Conservation (phyloP, 441 rosid species). For the Hura crepitans region DNA sequence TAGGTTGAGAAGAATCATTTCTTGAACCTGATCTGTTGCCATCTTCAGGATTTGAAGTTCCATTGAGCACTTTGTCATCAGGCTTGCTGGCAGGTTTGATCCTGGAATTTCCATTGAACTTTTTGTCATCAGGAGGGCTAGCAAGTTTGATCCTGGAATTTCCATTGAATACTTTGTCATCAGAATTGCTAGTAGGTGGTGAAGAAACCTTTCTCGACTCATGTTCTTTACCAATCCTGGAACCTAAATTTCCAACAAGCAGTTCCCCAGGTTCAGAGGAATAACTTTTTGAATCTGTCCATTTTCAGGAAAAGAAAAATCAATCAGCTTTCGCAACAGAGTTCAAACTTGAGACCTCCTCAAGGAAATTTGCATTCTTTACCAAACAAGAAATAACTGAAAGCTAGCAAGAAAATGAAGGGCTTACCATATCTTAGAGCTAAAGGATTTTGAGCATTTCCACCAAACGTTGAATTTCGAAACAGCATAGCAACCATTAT, state of each 20-base stretch:
- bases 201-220: slow-evolving; percentile 1
- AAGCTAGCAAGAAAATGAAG: not conserved
- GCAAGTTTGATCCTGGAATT: too few relatives aligned
- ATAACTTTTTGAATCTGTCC: slow-evolving; percentile 6
- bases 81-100: not conserved
- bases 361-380: too few relatives aligned
- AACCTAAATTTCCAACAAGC: not conserved
- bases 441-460: not conserved
- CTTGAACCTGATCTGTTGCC: slow-evolving; percentile 1
- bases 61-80: not conserved
- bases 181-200: not conserved
- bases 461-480: not conserved
- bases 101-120: not conserved
- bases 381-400: too few relatives aligned
- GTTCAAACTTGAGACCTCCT: too few relatives aligned
- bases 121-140: not conserved
- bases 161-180: not conserved
- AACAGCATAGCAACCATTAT: not conserved
- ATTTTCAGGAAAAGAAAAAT: not conserved
- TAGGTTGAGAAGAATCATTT: not conserved
- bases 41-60: not conserved
- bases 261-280: not conserved
- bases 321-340: too few relatives aligned
- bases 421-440: slow-evolving; percentile 8
- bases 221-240: not conserved